Conservation (phyloP, 768 basidiomycete species). For the Roridomyces roridus region DNA sequence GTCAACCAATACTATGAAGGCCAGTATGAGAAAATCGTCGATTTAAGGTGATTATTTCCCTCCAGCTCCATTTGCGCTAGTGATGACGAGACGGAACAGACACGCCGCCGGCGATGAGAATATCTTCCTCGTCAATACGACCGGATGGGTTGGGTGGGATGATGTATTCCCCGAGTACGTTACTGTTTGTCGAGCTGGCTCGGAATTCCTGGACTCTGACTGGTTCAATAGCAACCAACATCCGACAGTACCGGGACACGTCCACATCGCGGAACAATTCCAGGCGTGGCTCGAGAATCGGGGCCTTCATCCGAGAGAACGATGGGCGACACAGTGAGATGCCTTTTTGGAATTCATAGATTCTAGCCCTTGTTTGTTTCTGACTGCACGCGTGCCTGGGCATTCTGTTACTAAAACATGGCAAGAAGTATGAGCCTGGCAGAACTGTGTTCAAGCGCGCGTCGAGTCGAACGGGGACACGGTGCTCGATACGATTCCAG, state of each 20-base stretch:
- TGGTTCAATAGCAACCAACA: conserved; percentile 47
- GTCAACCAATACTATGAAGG: conserved; percentile 54
- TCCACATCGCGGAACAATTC: conserved; percentile 54
- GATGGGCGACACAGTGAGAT: conserved; percentile 30
- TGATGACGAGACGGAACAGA: conserved; percentile 28
- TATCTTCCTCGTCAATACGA: conserved; percentile 60
- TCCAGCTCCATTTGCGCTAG: not conserved
- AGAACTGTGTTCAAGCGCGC: too few relatives aligned
- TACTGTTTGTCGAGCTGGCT: not conserved
- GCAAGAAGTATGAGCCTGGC: too few relatives aligned
- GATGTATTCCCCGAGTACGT: conserved; percentile 56
- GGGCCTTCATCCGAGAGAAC: conserved; percentile 34
- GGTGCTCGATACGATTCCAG: too few relatives aligned
- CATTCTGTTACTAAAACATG: not conserved
- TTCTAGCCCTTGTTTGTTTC: too few relatives aligned
- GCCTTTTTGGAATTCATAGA: too few relatives aligned
- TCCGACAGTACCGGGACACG: conserved; percentile 53
- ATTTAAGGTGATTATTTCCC: conserved; percentile 35
- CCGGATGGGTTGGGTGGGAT: conserved; percentile 57
- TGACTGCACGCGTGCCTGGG: not conserved
- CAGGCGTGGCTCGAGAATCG: conserved; percentile 44
- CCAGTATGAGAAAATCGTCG: conserved; percentile 51
- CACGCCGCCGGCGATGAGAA: conserved; percentile 50
- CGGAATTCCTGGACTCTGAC: not conserved
- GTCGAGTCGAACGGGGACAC: too few relatives aligned